Conservation (phyloP, 306 rosid species). For the Morella rubra region DNA sequence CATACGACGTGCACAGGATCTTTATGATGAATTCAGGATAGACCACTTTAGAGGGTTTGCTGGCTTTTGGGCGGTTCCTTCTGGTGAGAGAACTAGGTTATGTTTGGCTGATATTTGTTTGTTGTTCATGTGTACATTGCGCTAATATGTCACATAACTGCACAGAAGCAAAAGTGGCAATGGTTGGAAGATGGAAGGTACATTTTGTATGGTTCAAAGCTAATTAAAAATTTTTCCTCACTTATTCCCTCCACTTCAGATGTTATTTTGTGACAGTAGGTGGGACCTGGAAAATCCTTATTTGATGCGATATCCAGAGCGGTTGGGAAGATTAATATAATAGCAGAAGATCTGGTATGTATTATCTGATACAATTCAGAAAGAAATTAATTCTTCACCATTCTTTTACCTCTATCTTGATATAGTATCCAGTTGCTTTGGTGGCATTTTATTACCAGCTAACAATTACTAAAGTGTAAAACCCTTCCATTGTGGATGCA, state of each 20-base stretch:
- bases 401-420: neutral
- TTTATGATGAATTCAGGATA: conserved; percentile 84
- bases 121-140: conserved; percentile 9
- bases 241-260: conserved; percentile 26
- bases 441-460: neutral
- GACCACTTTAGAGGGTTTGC: conserved; percentile 96
- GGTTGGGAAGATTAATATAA: conserved; percentile 71
- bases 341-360: conserved; percentile 96
- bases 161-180: conserved; percentile 88
- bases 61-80: conserved; percentile 95
- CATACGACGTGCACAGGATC: conserved; percentile 70
- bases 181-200: conserved; percentile 94
- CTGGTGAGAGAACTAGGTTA: conserved; percentile 53
- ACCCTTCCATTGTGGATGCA: neutral
- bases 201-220: conserved; percentile 30
- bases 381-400: neutral
- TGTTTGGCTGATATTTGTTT: conserved; percentile 22
- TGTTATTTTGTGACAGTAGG: conserved; percentile 52
- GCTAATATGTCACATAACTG: conserved; percentile 38
- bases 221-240: conserved; percentile 17
- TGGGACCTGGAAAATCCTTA: conserved; percentile 84
- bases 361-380: conserved; percentile 16
- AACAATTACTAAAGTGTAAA: neutral
- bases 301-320: conserved; percentile 73
- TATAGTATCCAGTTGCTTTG: neutral